phyloP scores from a whole-genome alignment of 768 basidiomycete genomes.

The Suillus subluteus region DNA sequence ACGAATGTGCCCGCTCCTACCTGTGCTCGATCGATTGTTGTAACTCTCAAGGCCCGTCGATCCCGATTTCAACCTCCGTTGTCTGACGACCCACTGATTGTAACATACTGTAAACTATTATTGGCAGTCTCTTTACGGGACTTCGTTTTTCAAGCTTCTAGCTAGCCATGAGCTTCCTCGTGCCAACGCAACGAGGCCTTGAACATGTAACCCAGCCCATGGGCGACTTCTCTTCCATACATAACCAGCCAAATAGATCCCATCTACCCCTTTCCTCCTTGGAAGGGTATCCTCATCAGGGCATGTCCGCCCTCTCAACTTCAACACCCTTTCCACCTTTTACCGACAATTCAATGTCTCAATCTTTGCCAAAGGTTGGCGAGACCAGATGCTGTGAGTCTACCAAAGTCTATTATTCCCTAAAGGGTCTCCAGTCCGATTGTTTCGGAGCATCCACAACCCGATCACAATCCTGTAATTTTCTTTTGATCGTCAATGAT shows the following conservation, averaged over 20 bases:
- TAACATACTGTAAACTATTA: slow-evolving; percentile 24
- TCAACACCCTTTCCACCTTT: slow-evolving; percentile 31
- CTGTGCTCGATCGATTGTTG: slow-evolving; percentile 19
- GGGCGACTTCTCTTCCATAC: slow-evolving; percentile 32
- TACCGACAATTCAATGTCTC: slow-evolving; percentile 39
- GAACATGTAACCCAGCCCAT: slow-evolving; percentile 27
- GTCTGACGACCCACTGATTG: slow-evolving; percentile 16
- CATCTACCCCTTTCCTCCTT: slow-evolving; percentile 43
- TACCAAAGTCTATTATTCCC: slow-evolving; percentile 21
- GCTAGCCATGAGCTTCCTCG: slow-evolving; percentile 37
- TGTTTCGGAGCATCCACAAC: slow-evolving; percentile 13
- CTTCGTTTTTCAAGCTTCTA: slow-evolving; percentile 23
- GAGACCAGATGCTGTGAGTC: slow-evolving; percentile 79
- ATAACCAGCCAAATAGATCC: slow-evolving; percentile 38
- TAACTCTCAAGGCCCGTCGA: slow-evolving; percentile 14
- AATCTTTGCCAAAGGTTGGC: slow-evolving; percentile 58
- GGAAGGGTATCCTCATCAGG: slow-evolving; percentile 37
- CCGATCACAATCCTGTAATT: slow-evolving; percentile 28
- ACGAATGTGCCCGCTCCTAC: slow-evolving; percentile 11
- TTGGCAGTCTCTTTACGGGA: slow-evolving; percentile 24
- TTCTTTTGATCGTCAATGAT: slow-evolving; percentile 16
- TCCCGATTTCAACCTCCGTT: slow-evolving; percentile 26
- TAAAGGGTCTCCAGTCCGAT: slow-evolving; percentile 14
- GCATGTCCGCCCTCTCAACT: slow-evolving; percentile 33
- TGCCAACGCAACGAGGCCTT: slow-evolving; percentile 38